Evolutionary conservation across 2,329 filamentous ascomycete genomes (phyloP).

Genomic region (Fragosphaeria purpurea): DNA sequence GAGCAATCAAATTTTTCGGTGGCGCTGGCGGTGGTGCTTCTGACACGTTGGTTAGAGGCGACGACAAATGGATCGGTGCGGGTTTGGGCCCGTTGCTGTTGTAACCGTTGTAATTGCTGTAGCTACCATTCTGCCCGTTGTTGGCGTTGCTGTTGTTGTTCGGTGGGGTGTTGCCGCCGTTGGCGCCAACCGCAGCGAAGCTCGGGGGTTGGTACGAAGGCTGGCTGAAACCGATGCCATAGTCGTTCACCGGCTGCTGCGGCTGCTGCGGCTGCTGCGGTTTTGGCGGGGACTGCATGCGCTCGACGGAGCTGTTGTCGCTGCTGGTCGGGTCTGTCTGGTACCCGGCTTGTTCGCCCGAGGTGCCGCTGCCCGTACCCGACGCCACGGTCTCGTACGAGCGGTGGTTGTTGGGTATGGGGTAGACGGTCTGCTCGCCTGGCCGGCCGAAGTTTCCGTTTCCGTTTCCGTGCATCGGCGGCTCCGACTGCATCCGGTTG

Average conservation of each 20-base stretch:
- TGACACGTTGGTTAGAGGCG: neutral
- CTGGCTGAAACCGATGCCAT: constrained; percentile 46
- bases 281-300: constrained; percentile 48
- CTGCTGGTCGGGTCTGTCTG: constrained; percentile 79
- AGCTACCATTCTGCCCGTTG: neutral
- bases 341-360: constrained; percentile 65
- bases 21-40: neutral
- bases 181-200: constrained; percentile 21
- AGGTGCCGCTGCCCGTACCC: constrained; percentile 61
- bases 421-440: constrained; percentile 37
- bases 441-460: constrained; percentile 24
- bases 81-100: neutral
- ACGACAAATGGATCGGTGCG: constrained; percentile 3
- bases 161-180: constrained; percentile 13
- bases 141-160: constrained; percentile 12
- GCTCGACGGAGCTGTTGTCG: constrained; percentile 84
- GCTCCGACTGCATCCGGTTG: constrained; percentile 37
- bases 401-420: constrained; percentile 55
- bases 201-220: constrained; percentile 18
- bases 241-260: constrained; percentile 40
- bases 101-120: constrained; percentile 3
- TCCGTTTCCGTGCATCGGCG: constrained; percentile 29
- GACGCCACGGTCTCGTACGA: constrained; percentile 84
- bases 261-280: constrained; percentile 19
- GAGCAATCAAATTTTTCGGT: constrained; percentile 4